Percentiles rank a stretch among this genome's conserved stretches.
phyloP scores from a whole-genome alignment of 2,329 filamentous ascomycete species.

The Epichloe scottii region DNA sequence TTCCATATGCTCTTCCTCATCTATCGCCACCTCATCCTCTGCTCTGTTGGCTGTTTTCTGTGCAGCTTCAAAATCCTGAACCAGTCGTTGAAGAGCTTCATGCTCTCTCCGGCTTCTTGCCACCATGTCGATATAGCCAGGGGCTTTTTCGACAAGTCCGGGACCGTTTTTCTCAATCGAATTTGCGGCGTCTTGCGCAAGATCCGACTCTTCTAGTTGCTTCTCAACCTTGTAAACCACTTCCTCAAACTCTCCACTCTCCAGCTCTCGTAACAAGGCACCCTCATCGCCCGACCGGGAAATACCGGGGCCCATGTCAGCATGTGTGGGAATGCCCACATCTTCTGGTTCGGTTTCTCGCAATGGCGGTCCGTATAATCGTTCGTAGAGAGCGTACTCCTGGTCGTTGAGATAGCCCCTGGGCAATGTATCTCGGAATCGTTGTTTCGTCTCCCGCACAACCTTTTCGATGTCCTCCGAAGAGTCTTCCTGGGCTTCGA shows the following conservation, averaged over 20 bases:
- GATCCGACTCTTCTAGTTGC: slow-evolving; percentile 3
- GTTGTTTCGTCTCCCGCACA: slow-evolving; percentile 59
- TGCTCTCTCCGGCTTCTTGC: slow-evolving; percentile 44
- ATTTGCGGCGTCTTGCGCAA: slow-evolving; percentile 3
- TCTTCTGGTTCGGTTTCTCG: slow-evolving; percentile 48
- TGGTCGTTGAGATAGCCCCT: slow-evolving; percentile 54
- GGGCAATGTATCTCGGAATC: slow-evolving; percentile 67
- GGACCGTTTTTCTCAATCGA: slow-evolving; percentile 11
- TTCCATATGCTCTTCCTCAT: slow-evolving; percentile 14
- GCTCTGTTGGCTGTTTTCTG: slow-evolving; percentile 22
- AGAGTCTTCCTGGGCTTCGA: neutral
- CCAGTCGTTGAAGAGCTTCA: slow-evolving; percentile 40
- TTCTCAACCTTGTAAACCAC: slow-evolving; percentile 33
- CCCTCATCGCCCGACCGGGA: slow-evolving; percentile 21
- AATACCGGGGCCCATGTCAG: slow-evolving; percentile 19
- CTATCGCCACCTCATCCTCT: slow-evolving; percentile 12
- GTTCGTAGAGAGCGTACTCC: slow-evolving; percentile 64
- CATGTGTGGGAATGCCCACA: slow-evolving; percentile 34
- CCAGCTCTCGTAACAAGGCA: slow-evolving; percentile 40
- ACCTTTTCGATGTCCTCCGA: slow-evolving; percentile 41
- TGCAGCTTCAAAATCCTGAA: slow-evolving; percentile 42
- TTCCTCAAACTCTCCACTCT: slow-evolving; percentile 49
- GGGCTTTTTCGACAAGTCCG: slow-evolving; percentile 14
- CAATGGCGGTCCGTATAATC: slow-evolving; percentile 68
- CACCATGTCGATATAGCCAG: slow-evolving; percentile 32